Evolutionary conservation across 345 rosid species (phyloP), one percentile per base, ranked within the genome.

Genomic region (Gossypium stocksii): DNA sequence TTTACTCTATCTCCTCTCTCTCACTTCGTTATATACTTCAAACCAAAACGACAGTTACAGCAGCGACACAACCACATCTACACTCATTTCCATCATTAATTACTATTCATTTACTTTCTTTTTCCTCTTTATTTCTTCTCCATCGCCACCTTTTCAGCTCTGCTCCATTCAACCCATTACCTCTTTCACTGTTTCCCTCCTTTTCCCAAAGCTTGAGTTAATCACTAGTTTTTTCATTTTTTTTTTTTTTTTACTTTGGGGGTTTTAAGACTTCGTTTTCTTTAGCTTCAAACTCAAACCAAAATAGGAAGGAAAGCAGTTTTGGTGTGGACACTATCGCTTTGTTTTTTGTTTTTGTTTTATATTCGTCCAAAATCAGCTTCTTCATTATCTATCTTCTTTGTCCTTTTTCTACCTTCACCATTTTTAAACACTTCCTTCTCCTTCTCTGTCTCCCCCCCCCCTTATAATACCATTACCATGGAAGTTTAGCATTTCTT

Each of bases 401-500:
- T 45, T 17, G 22, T 43, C 34, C 19, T 41, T 11, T 27, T 70
- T 22, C 34, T 9, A 17, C 9, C 14, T 67, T 61, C 44, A 34
- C 25, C 46, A 38, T 16, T 38, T 38, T 2, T 63, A 15, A 34
- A 3, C 68, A 17, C 68, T 38, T 38, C 54, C 54, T 13, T 12
- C 45, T 45, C n/a, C 71, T 68, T 34, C 56, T 9, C 34, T n/a
- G 15, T 22, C 41, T 5, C 5, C 3, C 25, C 4, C 17, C 13
- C 49, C 43, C 57, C 44, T 27, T 68, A 22, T 27, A 59, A 5
- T 61, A 34, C 20, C 66, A 27, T 15, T 53, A 52, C 63, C 56
- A 76, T 68, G 78, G 68, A 29, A 14, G 68, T 51, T 57, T 76
- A 76, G 45, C 51, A 15, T n/a, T 59, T 41, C 45, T 53, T 71